Conservation (phyloP, 2,329 filamentous ascomycete genomes). For the Diaporthe sp. region DNA sequence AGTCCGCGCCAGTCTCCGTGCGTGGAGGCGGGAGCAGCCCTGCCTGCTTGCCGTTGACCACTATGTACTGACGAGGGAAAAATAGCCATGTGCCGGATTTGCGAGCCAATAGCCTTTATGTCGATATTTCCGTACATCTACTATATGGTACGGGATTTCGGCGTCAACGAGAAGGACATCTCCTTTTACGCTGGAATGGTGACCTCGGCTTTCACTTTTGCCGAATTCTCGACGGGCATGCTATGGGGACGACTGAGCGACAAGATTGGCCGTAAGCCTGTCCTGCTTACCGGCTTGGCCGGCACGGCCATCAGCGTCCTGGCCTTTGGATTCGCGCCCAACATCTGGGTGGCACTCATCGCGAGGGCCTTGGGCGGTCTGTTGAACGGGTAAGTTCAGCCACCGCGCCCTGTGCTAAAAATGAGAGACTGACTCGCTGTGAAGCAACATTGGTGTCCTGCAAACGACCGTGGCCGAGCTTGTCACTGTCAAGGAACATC, state of each 20-base stretch:
- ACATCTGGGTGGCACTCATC: conserved; percentile 83
- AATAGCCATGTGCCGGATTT: conserved; percentile 91
- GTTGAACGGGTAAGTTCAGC: conserved; percentile 83
- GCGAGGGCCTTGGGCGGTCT: conserved; percentile 91
- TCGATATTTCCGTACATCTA: conserved; percentile 99
- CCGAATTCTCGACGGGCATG: conserved; percentile 92
- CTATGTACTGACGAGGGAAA: conserved; percentile 26
- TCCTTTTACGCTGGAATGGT: conserved; percentile 96
- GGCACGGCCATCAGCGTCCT: conserved; percentile 95
- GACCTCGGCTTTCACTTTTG: conserved; percentile 94
- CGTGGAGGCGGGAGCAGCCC: neutral
- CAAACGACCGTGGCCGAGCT: conserved; percentile 96
- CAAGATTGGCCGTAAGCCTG: conserved; percentile 90
- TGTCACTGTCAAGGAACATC: conserved; percentile 92
- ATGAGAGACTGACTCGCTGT: conserved; percentile 35
- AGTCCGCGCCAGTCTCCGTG: neutral
- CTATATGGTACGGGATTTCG: conserved; percentile 95
- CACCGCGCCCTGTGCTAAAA: conserved; percentile 9
- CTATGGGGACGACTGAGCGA: conserved; percentile 96
- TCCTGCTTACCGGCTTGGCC: conserved; percentile 88
- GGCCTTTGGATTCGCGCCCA: conserved; percentile 90
- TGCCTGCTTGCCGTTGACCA: neutral
- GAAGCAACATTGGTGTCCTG: conserved; percentile 91
- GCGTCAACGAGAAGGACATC: conserved; percentile 86
- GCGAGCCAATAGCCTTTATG: conserved; percentile 99